Percentiles rank a stretch among this genome's conserved stretches.
Evolutionary conservation across 2,329 filamentous ascomycete genomes (phyloP).

Genomic region (Fusarium sp.): DNA sequence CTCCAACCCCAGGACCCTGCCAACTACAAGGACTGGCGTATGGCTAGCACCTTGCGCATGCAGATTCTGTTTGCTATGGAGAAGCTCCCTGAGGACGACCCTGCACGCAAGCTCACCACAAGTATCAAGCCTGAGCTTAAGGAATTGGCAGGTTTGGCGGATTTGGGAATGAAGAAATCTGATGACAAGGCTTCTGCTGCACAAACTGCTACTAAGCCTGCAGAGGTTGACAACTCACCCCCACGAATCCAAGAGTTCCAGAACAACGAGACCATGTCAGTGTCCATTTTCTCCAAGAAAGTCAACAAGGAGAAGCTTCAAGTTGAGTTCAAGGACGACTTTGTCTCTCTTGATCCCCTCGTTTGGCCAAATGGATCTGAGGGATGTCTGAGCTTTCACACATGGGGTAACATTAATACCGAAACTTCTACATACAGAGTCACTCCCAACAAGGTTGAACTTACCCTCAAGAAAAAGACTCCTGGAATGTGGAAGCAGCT

Average conservation of each 20-base stretch:
- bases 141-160: constrained; percentile 46
- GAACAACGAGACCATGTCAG: constrained; percentile 51
- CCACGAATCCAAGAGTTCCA: constrained; percentile 54
- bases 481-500: constrained; percentile 74
- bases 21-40: constrained; percentile 51
- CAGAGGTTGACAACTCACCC: constrained; percentile 41
- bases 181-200: neutral
- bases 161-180: constrained; percentile 15
- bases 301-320: constrained; percentile 56
- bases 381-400: constrained; percentile 71
- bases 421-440: constrained; percentile 71
- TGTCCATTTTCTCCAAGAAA: constrained; percentile 59
- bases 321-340: constrained; percentile 51
- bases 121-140: constrained; percentile 50
- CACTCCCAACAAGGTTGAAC: constrained; percentile 83
- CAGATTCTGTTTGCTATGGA: constrained; percentile 62
- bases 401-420: constrained; percentile 74
- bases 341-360: constrained; percentile 48
- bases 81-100: constrained; percentile 58
- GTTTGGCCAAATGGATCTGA: constrained; percentile 63
- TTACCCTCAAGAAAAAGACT: constrained; percentile 75
- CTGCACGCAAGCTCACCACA: constrained; percentile 61
- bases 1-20: constrained; percentile 9
- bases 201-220: constrained; percentile 26
- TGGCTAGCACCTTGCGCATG: constrained; percentile 60